Conservation (phyloP, 345 rosid genomes). For the Citrus mangshanensis region DNA sequence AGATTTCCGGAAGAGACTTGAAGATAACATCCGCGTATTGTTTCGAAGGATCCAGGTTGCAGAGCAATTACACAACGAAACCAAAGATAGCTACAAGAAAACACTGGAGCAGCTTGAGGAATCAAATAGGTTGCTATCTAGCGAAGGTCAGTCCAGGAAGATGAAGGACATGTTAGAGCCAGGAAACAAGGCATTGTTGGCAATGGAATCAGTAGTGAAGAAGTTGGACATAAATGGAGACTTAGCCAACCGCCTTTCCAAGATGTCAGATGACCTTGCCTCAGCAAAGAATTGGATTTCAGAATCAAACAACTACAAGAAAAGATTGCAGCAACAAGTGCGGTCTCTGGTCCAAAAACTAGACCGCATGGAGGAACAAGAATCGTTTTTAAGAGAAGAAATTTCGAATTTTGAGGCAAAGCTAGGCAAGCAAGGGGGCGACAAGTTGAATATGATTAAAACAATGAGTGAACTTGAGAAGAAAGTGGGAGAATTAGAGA, state of each 20-base stretch:
- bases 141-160: slow-evolving; percentile 35
- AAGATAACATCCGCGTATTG: slow-evolving; percentile 60
- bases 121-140: slow-evolving; percentile 28
- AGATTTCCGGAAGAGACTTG: slow-evolving; percentile 53
- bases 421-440: slow-evolving; percentile 36
- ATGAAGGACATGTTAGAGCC: slow-evolving; percentile 25
- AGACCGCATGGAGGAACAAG: slow-evolving; percentile 38
- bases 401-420: slow-evolving; percentile 38
- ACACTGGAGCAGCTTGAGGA: slow-evolving; percentile 31
- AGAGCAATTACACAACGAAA: slow-evolving; percentile 67
- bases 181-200: slow-evolving; percentile 27
- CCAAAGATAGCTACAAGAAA: slow-evolving; percentile 40
- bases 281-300: slow-evolving; percentile 34
- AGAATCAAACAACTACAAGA: slow-evolving; percentile 29
- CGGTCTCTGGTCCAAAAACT: slow-evolving; percentile 29
- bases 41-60: slow-evolving; percentile 62
- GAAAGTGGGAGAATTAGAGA: slow-evolving; percentile 44
- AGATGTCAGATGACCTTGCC: slow-evolving; percentile 41
- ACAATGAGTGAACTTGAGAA: slow-evolving; percentile 31
- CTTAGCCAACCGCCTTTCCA: slow-evolving; percentile 31
- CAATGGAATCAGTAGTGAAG: slow-evolving; percentile 26
- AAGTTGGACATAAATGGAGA: slow-evolving; percentile 38
- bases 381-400: slow-evolving; percentile 35
- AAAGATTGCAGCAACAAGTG: slow-evolving; percentile 22
- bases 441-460: slow-evolving; percentile 33